These are phyloP conservation scores for Vitis rotundifolia DNA, from an alignment of 164 flowering plant species.

Conservation along the genomic window DNA sequence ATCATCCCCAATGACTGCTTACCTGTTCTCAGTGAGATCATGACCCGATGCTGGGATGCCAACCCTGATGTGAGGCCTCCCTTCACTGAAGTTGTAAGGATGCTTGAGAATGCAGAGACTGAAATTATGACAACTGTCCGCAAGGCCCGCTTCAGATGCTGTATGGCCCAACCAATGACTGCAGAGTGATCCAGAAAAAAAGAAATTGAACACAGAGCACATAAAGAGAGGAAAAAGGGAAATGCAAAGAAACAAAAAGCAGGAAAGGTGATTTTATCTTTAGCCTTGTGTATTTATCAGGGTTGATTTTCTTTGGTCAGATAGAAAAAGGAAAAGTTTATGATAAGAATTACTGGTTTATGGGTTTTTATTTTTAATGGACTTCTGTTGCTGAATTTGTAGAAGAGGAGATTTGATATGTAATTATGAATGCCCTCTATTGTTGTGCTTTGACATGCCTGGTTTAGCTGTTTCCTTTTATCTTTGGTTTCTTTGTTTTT, in stretches of 20 bases:
- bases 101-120: slow-evolving; percentile 82
- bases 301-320: slow-evolving; percentile 6
- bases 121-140: slow-evolving; percentile 83
- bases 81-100: slow-evolving; percentile 70
- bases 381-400: slow-evolving; percentile 1
- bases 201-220: background rate
- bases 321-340: background rate
- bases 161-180: slow-evolving; percentile 79
- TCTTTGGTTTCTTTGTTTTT: background rate
- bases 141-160: slow-evolving; percentile 89
- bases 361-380: background rate
- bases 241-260: background rate
- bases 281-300: slow-evolving; percentile 20
- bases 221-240: background rate
- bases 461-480: background rate
- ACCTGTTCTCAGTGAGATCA: slow-evolving; percentile 76
- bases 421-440: background rate
- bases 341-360: background rate
- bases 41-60: slow-evolving; percentile 92
- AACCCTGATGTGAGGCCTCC: slow-evolving; percentile 87
- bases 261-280: background rate
- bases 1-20: slow-evolving; percentile 70
- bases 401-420: slow-evolving; percentile 1
- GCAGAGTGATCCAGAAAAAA: slow-evolving; percentile 41
- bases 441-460: background rate